Percentiles rank a stretch among this genome's conserved stretches.
Evolutionary conservation across 1,284 basidiomycete genomes (phyloP).

Genomic region (Jaminaea rosea): DNA sequence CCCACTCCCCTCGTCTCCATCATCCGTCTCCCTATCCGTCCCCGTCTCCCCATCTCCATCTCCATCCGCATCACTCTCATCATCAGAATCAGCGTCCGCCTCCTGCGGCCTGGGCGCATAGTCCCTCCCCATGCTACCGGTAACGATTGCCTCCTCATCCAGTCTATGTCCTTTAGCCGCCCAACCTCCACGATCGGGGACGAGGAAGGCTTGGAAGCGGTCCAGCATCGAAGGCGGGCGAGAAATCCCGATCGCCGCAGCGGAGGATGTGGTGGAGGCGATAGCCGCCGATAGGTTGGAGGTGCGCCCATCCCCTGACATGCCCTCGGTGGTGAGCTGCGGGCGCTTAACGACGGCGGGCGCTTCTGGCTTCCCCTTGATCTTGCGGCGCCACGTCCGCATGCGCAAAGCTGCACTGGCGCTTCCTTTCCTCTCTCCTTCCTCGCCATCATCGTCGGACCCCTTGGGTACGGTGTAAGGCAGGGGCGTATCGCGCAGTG

Average conservation of each 20-base stretch:
- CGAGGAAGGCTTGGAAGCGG: constrained; percentile 3
- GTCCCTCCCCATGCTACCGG: constrained; percentile 4
- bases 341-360: background rate
- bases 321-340: background rate
- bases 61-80: background rate
- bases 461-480: constrained; percentile 53
- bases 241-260: background rate
- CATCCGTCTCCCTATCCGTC: background rate
- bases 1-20: background rate
- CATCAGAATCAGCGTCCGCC: background rate
- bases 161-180: background rate
- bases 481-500: constrained; percentile 65
- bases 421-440: background rate
- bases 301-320: too few species aligned
- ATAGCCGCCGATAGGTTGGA: too few species aligned
- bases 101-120: constrained; percentile 4
- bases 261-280: background rate
- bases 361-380: background rate
- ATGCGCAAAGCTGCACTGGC: background rate
- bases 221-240: background rate
- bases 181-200: constrained; percentile 7
- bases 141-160: constrained; percentile 3
- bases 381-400: background rate
- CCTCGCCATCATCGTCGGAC: constrained; percentile 9
- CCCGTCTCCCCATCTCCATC: background rate